Evolutionary conservation across 164 flowering plant genomes (phyloP).

Genomic region (Nelumbo lutea): DNA sequence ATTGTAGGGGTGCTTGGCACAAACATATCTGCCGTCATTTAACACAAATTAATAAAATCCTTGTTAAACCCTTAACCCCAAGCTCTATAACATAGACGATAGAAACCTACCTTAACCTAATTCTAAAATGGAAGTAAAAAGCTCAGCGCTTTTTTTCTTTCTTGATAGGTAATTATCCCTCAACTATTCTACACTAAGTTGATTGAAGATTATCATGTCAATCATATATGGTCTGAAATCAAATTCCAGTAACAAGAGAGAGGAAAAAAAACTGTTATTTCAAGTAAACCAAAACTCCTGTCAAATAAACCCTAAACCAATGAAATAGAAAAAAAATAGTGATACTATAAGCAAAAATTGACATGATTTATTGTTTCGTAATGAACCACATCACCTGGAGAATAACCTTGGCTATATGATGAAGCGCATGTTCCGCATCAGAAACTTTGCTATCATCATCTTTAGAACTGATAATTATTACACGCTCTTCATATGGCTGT

Average conservation of each 20-base stretch:
- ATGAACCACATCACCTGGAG: conserved; percentile 42
- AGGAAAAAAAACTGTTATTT: too few relatives aligned
- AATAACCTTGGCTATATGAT: conserved; percentile 53
- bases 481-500: conserved; percentile 82
- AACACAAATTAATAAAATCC: too few relatives aligned
- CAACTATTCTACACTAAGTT: too few relatives aligned
- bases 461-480: conserved; percentile 75
- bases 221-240: not conserved
- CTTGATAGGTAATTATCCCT: not conserved
- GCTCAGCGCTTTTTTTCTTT: not conserved
- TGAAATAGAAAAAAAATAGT: not conserved
- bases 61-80: too few relatives aligned
- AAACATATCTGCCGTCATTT: too few relatives aligned
- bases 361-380: not conserved
- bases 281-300: not conserved
- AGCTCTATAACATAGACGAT: too few relatives aligned
- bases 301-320: not conserved
- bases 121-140: not conserved
- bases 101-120: not conserved
- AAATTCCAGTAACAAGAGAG: too few relatives aligned
- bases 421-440: conserved; percentile 83
- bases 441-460: conserved; percentile 39
- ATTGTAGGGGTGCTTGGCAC: too few relatives aligned
- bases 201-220: too few relatives aligned
- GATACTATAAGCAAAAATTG: not conserved